phyloP scores from a whole-genome alignment of 2,329 filamentous ascomycete species.

The Pezicula neosporulosa region DNA sequence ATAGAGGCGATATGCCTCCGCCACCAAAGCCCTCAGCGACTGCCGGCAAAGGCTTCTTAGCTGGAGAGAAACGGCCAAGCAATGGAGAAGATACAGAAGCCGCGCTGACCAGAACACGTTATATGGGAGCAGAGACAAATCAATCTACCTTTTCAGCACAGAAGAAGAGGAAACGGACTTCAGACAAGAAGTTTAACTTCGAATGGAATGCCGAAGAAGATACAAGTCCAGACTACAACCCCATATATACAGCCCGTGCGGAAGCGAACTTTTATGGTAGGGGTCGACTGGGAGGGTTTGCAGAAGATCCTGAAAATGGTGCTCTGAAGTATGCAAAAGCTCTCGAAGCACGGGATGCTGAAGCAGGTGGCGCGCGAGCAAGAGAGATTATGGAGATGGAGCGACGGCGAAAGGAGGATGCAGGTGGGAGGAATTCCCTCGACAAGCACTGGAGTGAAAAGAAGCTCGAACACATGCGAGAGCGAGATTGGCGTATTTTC shows the following conservation, averaged over 20 bases:
- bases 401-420: slow-evolving; percentile 69
- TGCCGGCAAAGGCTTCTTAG: slow-evolving; percentile 26
- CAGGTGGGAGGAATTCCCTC: slow-evolving; percentile 66
- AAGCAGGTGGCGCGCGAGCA: slow-evolving; percentile 74
- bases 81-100: slow-evolving; percentile 64
- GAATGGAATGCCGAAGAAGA: slow-evolving; percentile 97
- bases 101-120: slow-evolving; percentile 71
- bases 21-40: slow-evolving; percentile 26
- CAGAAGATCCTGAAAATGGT: slow-evolving; percentile 52
- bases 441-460: slow-evolving; percentile 98
- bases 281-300: slow-evolving; percentile 64
- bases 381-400: slow-evolving; percentile 83
- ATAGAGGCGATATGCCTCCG: slow-evolving; percentile 10
- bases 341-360: slow-evolving; percentile 70
- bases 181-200: slow-evolving; percentile 98
- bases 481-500: slow-evolving; percentile 98
- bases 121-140: slow-evolving; percentile 88
- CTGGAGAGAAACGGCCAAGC: slow-evolving; percentile 31
- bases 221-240: slow-evolving; percentile 80
- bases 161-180: slow-evolving; percentile 91
- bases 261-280: slow-evolving; percentile 69
- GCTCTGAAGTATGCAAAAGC: slow-evolving; percentile 60
- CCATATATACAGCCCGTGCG: slow-evolving; percentile 67
- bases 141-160: slow-evolving; percentile 87
- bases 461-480: slow-evolving; percentile 86